Evolutionary conservation across 2,329 filamentous ascomycete genomes (phyloP), one percentile per base, ranked within the genome.

Genomic region (Calonectria leucothoes): DNA sequence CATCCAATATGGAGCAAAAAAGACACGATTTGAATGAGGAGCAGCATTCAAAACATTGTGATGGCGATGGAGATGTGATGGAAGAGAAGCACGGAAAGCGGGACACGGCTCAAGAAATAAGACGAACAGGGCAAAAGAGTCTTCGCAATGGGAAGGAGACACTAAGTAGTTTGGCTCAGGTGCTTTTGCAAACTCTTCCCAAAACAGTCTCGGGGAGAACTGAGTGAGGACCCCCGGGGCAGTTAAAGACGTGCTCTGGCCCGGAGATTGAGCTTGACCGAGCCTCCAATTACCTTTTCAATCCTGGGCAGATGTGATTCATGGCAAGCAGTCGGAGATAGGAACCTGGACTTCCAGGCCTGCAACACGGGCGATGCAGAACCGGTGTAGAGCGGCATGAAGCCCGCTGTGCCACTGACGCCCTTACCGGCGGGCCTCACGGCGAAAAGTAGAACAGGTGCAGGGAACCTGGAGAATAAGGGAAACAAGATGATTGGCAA

Each of bases 1-100:
- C 82, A 83, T 83, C 83, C 84, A 86, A 84, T 84, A 79, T 83
- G 77, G 78, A 79, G 82, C 79, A 81, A 79, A 77, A 77, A 74
- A 74, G 82, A 72, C 73, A 72, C 73, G 82, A 73, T 75, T 72
- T 75, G 74, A 71, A 67, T 69, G 64, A 67, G 73, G 70, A 64
- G 42, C 69, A 77, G 69, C 75, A 79, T 79, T 84, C 85, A 85
- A 85, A 83, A 81, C 85, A 87, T 87, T 80, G 71, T 66, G 71
- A 69, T 57, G 61, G 66, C 69, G 74, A 83, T 85, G 80, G 76
- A 82, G 80, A 81, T 79, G 78, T 78, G 78, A 66, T 75, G 73
- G 73, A 78, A 78, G 73, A 77, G 52, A 61, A 64, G 71, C 70
- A 70, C 61, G 20, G 74, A 65, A 31, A 65, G 61, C 63, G 71